Conservation (phyloP, 2,329 filamentous ascomycete genomes). For the Trichoderma harzianum region DNA sequence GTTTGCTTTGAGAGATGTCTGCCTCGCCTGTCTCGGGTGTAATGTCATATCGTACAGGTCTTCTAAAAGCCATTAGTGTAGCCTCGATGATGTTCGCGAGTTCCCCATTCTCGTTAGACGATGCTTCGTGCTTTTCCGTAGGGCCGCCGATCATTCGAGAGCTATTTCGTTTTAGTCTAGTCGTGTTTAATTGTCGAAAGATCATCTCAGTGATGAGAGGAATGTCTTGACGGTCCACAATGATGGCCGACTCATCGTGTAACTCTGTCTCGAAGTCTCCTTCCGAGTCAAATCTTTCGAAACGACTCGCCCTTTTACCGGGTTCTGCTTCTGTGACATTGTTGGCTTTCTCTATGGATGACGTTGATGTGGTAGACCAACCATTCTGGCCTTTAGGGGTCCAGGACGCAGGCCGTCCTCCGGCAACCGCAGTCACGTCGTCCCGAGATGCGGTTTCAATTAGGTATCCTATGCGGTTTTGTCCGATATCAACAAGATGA, state of each 20-base stretch:
- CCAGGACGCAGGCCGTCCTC: background rate
- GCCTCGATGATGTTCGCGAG: background rate
- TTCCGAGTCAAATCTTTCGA: background rate
- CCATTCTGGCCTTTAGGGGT: background rate
- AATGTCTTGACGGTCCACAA: background rate
- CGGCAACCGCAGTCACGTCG: background rate
- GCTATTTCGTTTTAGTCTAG: background rate
- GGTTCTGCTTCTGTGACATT: background rate
- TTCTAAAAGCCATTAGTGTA: background rate
- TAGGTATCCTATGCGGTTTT: slow-evolving; percentile 16
- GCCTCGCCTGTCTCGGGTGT: background rate
- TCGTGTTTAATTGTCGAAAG: background rate
- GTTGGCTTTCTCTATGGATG: background rate
- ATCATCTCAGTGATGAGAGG: slow-evolving; percentile 5
- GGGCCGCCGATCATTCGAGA: background rate
- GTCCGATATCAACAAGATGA: slow-evolving; percentile 1
- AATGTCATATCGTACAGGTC: background rate
- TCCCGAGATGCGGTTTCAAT: slow-evolving; percentile 16
- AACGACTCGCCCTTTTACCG: background rate
- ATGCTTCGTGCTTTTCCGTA: background rate
- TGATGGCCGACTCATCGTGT: background rate
- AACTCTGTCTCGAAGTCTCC: background rate
- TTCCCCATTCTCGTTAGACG: background rate
- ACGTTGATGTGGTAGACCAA: background rate
- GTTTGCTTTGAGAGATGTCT: background rate